A percentile compares a stretch with the other conserved stretches of the same genome.
These are phyloP conservation scores for Cercophora samala DNA, from an alignment of 495 filamentous ascomycete genomes.

Conservation along the genomic window DNA sequence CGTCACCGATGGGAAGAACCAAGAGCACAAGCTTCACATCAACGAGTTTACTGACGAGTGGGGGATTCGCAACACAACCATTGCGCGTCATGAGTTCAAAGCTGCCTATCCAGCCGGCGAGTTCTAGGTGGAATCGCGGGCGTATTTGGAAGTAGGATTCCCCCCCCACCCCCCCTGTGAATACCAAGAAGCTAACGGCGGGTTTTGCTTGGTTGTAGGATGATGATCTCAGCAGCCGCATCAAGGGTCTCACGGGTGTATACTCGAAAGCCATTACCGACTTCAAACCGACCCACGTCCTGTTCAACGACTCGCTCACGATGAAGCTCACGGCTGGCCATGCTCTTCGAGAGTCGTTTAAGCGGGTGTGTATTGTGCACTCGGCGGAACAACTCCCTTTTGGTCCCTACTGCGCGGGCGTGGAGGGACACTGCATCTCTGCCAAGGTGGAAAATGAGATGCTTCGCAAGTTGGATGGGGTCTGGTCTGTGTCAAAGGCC, in stretches of 20 bases:
- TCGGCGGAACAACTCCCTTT: conserved; percentile 35
- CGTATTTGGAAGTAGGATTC: conserved; percentile 27
- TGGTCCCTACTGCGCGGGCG: conserved; percentile 27
- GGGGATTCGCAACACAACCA: conserved; percentile 25
- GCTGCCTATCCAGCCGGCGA: conserved; percentile 24
- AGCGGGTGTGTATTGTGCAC: conserved; percentile 32
- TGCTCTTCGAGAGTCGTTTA: conserved; percentile 16
- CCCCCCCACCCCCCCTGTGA: neutral
- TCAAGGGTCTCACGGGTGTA: conserved; percentile 19
- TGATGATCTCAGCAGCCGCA: conserved; percentile 11
- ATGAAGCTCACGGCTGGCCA: conserved; percentile 29
- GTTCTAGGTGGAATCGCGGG: conserved; percentile 26
- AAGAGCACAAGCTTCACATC: conserved; percentile 11
- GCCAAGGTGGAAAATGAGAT: conserved; percentile 22
- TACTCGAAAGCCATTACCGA: conserved; percentile 20
- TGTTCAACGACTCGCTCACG: conserved; percentile 35
- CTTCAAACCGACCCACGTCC: conserved; percentile 32
- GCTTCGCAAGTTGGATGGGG: conserved; percentile 29
- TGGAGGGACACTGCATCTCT: conserved; percentile 30
- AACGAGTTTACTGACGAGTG: conserved; percentile 30
- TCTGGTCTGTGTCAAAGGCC: conserved; percentile 32
- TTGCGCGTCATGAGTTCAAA: conserved; percentile 21
- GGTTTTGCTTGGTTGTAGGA: conserved; percentile 8
- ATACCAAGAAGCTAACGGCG: neutral
- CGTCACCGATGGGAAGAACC: conserved; percentile 12